Base-by-base conservation (phyloP, 768 basidiomycete genomes). In the Boletales sp. region DNA sequence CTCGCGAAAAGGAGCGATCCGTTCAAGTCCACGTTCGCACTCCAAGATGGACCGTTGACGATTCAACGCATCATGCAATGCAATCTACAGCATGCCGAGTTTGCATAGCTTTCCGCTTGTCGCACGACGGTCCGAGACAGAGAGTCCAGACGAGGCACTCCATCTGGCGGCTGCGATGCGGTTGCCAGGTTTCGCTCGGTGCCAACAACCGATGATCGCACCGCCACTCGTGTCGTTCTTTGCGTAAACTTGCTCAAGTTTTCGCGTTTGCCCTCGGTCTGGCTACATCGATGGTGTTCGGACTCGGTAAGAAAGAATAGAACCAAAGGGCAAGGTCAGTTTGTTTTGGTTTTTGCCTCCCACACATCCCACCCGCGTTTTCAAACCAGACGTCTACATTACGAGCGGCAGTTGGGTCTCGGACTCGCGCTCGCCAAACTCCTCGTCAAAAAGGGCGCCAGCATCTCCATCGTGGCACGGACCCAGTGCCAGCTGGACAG, bases 401-500 rank as follows among this genome's bases (percentile, higher is more conserved):
- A 91, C 91, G 0, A 93, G 93, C 3, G 92, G 89, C 4, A 87
- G 84, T 37, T 74, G 13, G 93, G 93, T 1, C 79, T 94, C 0
- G 93, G 93, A 2, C 76, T 91, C 2, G 78, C 82, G 0, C 71
- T 94, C 8, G 87, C 91, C 1, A 73, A 77, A 28, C 70, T 85
- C 14, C 74, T 95, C 2, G 78, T 80, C 13, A 70, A 72, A 52
- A 74, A 73, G 51, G 93, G 94, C 0, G 90, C 92, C 0, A 77
- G 90, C 54, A 84, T 94, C 4, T 90, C 88, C 8, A 90, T 94
- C 51, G 86, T 94, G 10, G 92, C 91, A 8, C 76, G 91, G 12
- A 82, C 86, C 45, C 75, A 86, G 58, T 72, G 72, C 40, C 82
- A 79, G 51, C 69, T 94, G 11, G 75, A 81, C 46, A 71, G 68